Conservation (phyloP, 2,329 filamentous ascomycete species). For the Fusarium keratoplasticum region DNA sequence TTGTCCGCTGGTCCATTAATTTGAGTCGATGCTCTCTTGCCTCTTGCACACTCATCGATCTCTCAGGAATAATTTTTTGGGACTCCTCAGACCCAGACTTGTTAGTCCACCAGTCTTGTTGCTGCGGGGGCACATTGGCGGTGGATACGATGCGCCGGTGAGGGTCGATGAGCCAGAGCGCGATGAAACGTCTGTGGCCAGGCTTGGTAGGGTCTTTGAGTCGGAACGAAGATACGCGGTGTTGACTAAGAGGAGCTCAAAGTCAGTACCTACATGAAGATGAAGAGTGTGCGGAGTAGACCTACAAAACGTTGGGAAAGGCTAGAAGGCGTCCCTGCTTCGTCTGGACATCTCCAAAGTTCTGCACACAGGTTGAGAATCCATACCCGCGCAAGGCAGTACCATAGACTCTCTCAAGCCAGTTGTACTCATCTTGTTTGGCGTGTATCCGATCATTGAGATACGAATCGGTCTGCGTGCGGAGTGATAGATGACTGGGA, state of each 20-base stretch:
- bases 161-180: conserved; percentile 6
- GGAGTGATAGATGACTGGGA: background rate
- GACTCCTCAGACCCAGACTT: background rate
- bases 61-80: background rate
- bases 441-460: background rate
- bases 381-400: background rate
- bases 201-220: background rate
- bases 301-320: conserved; percentile 8
- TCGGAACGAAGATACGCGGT: background rate
- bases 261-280: fast-evolving
- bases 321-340: background rate
- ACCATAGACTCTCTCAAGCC: background rate
- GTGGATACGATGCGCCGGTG: background rate
- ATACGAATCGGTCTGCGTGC: background rate
- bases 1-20: conserved; percentile 3
- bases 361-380: background rate
- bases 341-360: conserved; percentile 2
- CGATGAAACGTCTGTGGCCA: background rate
- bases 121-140: background rate
- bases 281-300: fast-evolving
- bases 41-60: background rate
- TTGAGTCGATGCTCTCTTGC: background rate
- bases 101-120: background rate
- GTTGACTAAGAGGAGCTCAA: background rate
- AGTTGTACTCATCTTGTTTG: background rate